phyloP scores from a whole-genome alignment of 1,139 yeast species.

The Scheffersomyces segobiensis region DNA sequence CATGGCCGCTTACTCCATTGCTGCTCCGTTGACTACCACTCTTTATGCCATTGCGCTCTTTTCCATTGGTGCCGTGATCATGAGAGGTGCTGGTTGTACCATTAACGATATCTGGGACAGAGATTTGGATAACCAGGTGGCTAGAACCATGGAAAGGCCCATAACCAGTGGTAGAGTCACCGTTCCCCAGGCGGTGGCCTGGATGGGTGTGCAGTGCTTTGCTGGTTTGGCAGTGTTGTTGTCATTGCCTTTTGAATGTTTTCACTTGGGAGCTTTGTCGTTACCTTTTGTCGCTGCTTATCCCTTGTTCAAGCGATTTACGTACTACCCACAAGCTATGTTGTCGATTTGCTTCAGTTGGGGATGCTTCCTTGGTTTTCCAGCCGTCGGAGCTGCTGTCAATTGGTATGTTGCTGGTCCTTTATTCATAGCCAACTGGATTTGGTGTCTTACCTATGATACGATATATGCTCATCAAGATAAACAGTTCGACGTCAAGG shows the following conservation, averaged over 20 bases:
- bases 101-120: constrained; percentile 88
- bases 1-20: constrained; percentile 77
- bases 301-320: constrained; percentile 90
- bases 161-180: constrained; percentile 84
- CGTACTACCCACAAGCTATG: constrained; percentile 90
- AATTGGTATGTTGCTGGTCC: constrained; percentile 74
- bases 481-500: constrained; percentile 78
- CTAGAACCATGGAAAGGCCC: constrained; percentile 87
- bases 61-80: constrained; percentile 79
- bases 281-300: constrained; percentile 80
- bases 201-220: constrained; percentile 71
- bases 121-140: constrained; percentile 79
- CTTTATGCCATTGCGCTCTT: constrained; percentile 62
- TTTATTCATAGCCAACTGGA: constrained; percentile 70
- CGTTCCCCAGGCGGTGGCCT: constrained; percentile 68
- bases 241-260: constrained; percentile 77
- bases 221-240: constrained; percentile 77
- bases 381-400: constrained; percentile 87
- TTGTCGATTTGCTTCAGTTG: constrained; percentile 86
- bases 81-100: constrained; percentile 99
- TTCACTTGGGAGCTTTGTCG: constrained; percentile 78
- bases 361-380: constrained; percentile 94
- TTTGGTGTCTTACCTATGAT: constrained; percentile 96
- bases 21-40: constrained; percentile 68
- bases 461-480: constrained; percentile 98